Conservation (phyloP, 371 early-diverging fungal species). For the Cokeromyces recurvatus region DNA sequence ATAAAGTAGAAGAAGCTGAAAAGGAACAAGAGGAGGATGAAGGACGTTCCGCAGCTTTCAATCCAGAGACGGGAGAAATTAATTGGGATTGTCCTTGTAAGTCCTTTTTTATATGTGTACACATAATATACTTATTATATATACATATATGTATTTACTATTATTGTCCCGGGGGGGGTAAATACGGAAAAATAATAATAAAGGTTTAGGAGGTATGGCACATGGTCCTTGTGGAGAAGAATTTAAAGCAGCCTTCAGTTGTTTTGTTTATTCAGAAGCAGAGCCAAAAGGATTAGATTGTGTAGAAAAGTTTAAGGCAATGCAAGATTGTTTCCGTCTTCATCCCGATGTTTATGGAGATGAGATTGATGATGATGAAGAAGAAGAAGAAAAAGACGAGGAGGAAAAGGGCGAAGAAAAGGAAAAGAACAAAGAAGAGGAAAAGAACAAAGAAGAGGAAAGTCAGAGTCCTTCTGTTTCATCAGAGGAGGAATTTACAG, state of each 20-base stretch:
- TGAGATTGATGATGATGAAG: conserved; percentile 57
- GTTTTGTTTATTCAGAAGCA: conserved; percentile 87
- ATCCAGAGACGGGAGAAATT: conserved; percentile 91
- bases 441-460: no score
- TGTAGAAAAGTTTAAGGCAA: conserved; percentile 73
- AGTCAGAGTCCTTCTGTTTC: no score
- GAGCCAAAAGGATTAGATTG: conserved; percentile 90
- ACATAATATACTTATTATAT: no score
- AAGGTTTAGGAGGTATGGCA: conserved; percentile 87
- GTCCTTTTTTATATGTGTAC: no score
- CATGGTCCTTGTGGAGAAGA: conserved; percentile 94
- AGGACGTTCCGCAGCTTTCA: conserved; percentile 44
- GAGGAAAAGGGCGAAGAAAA: conserved; percentile 12
- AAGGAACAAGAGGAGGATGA: conserved; percentile 15
- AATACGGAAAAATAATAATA: no score
- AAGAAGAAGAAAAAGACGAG: conserved; percentile 38
- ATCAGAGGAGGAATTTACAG: no score
- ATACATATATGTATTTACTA: no score
- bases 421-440: no score
- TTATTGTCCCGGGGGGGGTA: no score
- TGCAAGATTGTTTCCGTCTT: conserved; percentile 83
- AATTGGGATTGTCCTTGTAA: conserved; percentile 99
- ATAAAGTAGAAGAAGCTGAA: conserved; percentile 13
- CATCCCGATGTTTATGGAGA: conserved; percentile 78
- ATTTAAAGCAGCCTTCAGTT: conserved; percentile 96